Evolutionary conservation across 2,329 filamentous ascomycete species (phyloP), one percentile per base, ranked within the genome.

Genomic region (Alternaria novae-zelandiae): DNA sequence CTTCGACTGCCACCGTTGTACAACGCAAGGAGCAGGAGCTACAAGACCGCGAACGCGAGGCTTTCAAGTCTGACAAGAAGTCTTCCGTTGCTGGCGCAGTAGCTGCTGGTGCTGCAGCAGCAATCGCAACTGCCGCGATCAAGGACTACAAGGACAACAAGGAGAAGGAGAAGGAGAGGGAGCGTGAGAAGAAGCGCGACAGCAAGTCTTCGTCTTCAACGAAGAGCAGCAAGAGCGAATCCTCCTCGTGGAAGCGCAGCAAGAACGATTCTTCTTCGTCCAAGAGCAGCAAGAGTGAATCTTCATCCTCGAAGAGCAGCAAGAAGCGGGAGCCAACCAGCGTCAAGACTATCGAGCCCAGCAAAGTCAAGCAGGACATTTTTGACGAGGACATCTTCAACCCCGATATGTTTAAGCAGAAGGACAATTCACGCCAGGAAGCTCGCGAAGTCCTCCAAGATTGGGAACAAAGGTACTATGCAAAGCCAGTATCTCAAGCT

Each of bases 311-410:
- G 15, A 65, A 65, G 59, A 65, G 51, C 26, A 47, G 46, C 13
- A 72, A 69, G 60, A 67, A 66, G n/a, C 63, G 70, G 15, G 75
- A 77, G 49, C 74, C 78, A 21, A 73, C 73, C 28, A 69, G 51
- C 23, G 78, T 81, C 20, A 74, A 77, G 28, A 76, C 77, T 6
- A 71, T 82, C 25, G 79, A 78, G 44, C 77, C 77, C 7, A 79
- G 75, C 62, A 73, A 72, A 32, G 64, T 78, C 13, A 69, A 65
- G 15, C 74, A 78, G 30, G 76, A 78, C 59, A 77, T 79, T 23
- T 73, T 73, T 58, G 82, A 84, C 50, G 83, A 84, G 13, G 82
- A 83, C 15, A 78, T 84, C 36, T 82, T 81, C 67, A 79, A 84
- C 46, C 82, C 79, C 0, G 75, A 83, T 41, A 80, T 83, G 43